phyloP scores from a whole-genome alignment of 208 protist species.

The Strigomonas culicis region DNA sequence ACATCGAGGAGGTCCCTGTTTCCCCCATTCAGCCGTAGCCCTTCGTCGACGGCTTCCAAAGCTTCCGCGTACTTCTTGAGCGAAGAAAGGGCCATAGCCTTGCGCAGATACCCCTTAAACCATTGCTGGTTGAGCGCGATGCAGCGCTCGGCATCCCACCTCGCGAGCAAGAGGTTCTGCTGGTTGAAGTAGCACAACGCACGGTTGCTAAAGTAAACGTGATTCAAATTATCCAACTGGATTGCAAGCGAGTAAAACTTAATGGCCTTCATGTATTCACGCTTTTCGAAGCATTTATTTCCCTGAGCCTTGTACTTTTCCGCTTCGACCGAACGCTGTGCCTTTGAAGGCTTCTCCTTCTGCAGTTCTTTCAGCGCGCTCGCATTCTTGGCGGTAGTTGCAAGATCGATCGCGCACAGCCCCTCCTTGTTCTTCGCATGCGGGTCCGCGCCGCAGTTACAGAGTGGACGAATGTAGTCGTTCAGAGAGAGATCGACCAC shows the following conservation, averaged over 20 bases:
- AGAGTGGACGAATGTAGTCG: conserved; percentile 68
- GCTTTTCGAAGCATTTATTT: conserved; percentile 83
- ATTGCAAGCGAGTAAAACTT: conserved; percentile 93
- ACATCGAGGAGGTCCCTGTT: conserved; percentile 67
- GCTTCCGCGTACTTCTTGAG: conserved; percentile 66
- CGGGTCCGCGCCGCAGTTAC: conserved; percentile 63
- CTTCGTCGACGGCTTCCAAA: conserved; percentile 44
- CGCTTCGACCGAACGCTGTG: conserved; percentile 52
- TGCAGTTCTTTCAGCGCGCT: conserved; percentile 62
- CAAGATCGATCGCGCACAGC: conserved; percentile 51
- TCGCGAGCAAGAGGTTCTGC: conserved; percentile 71
- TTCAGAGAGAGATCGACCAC: conserved; percentile 72
- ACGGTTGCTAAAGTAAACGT: conserved; percentile 92
- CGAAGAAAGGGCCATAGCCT: conserved; percentile 67
- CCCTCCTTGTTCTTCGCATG: conserved; percentile 56
- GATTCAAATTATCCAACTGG: conserved; percentile 77
- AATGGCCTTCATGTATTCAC: conserved; percentile 88
- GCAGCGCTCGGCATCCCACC: conserved; percentile 86
- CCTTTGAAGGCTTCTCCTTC: conserved; percentile 36
- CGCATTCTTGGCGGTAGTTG: conserved; percentile 25
- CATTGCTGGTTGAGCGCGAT: conserved; percentile 84
- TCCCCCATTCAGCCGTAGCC: conserved; percentile 55
- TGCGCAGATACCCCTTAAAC: conserved; percentile 92
- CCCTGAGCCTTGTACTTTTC: conserved; percentile 81
- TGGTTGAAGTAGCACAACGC: conserved; percentile 91